Evolutionary conservation across 805 yeast genomes (phyloP).

Genomic region (Teunomyces kruisii): DNA sequence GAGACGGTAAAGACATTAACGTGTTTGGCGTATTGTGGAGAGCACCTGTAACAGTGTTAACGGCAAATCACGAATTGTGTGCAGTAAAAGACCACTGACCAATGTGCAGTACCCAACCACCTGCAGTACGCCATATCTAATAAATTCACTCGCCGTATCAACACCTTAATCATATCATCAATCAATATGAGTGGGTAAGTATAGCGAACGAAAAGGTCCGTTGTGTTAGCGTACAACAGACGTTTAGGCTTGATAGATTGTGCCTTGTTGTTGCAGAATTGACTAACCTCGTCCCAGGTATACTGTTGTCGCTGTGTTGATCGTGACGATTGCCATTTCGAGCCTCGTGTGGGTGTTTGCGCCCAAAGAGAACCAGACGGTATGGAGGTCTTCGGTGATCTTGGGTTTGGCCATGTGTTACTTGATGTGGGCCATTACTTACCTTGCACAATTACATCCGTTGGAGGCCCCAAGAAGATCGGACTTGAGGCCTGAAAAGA

Average conservation of each 20-base stretch:
- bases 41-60: too few relatives aligned
- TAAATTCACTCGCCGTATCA: background rate
- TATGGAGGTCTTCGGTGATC: conserved; percentile 49
- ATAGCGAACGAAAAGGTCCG: background rate
- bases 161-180: background rate
- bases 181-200: conserved; percentile 48
- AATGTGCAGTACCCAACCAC: background rate
- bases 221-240: too few relatives aligned
- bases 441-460: conserved; percentile 85
- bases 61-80: background rate
- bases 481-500: conserved; percentile 76
- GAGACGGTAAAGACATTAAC: conserved; percentile 12
- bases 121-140: background rate
- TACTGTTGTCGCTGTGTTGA: conserved; percentile 65
- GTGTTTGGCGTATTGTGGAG: background rate
- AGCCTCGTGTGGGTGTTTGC: conserved; percentile 81
- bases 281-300: conserved; percentile 45
- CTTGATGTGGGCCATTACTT: conserved; percentile 92
- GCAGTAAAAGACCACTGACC: background rate
- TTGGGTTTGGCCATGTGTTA: conserved; percentile 74
- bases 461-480: conserved; percentile 87
- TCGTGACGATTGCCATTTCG: conserved; percentile 57
- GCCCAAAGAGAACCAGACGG: conserved; percentile 68
- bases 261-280: too few relatives aligned
- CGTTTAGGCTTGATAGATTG: too few relatives aligned